A percentile compares a stretch with the other conserved stretches of the same genome.
phyloP scores from a whole-genome alignment of 1,284 basidiomycete species.

The Malassezia globosa region DNA sequence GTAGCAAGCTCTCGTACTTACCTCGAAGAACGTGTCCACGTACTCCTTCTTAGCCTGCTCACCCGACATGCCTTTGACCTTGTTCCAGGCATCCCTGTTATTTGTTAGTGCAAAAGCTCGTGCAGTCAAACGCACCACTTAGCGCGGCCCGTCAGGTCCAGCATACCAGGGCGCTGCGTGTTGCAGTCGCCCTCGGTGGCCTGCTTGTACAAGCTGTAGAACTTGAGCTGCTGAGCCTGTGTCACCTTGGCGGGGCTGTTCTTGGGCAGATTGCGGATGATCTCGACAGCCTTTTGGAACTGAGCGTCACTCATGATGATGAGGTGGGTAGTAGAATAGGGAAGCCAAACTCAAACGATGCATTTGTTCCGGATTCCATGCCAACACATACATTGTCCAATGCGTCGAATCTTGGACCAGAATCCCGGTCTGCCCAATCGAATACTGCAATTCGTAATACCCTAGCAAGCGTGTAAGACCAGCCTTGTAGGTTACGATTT shows the following conservation, averaged over 20 bases:
- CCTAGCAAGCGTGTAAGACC: too few species aligned
- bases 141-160: constrained; percentile 20
- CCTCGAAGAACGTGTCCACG: constrained; percentile 20
- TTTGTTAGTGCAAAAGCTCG: neutral
- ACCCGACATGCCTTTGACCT: constrained; percentile 23
- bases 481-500: too few species aligned
- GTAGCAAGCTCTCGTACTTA: constrained; percentile 8
- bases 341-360: too few species aligned
- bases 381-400: too few species aligned
- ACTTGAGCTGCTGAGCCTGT: constrained; percentile 40
- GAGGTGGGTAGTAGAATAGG: too few species aligned
- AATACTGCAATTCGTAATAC: too few species aligned
- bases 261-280: constrained; percentile 31
- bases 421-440: too few species aligned
- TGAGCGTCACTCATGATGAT: constrained; percentile 22
- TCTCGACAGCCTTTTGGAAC: constrained; percentile 32
- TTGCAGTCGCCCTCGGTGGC: constrained; percentile 42
- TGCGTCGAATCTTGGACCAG: too few species aligned
- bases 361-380: too few species aligned
- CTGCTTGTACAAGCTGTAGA: constrained; percentile 47
- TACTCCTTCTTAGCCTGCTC: constrained; percentile 31
- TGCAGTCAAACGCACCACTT: constrained; percentile 10
- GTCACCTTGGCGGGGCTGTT: constrained; percentile 37
- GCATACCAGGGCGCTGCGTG: constrained; percentile 43
- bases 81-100: constrained; percentile 34